These are phyloP conservation scores for Solanum ahanhuiri DNA, from an alignment of 257 asterid genomes.

Conservation along the genomic window DNA sequence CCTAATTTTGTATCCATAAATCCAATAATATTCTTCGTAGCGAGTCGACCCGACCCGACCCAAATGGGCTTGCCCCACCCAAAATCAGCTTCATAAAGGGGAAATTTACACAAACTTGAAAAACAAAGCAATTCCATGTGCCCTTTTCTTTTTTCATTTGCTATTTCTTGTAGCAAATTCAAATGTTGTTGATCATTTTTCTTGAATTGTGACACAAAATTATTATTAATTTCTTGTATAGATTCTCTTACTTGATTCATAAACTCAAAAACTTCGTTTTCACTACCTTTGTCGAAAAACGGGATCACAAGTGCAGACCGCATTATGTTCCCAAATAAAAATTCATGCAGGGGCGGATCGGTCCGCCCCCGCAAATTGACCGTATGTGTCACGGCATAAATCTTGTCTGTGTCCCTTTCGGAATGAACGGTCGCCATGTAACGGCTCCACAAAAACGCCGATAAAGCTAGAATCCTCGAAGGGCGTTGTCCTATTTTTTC, in stretches of 20 bases:
- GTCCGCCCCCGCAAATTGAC: neutral
- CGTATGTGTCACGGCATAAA: neutral
- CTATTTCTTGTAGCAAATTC: neutral
- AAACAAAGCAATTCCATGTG: neutral
- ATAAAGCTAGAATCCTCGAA: neutral
- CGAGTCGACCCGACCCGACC: neutral
- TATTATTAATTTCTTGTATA: neutral
- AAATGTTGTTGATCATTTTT: neutral
- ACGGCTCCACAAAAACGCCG: neutral
- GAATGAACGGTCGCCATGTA: neutral
- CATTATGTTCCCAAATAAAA: neutral
- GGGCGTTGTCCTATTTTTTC: neutral
- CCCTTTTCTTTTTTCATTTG: neutral
- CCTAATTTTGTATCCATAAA: conserved; percentile 11
- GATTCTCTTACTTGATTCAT: neutral
- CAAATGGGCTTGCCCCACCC: neutral
- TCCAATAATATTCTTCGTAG: neutral
- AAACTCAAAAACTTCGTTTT: neutral
- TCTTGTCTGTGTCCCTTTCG: neutral
- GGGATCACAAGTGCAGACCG: neutral
- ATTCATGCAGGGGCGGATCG: neutral
- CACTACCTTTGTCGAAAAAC: neutral
- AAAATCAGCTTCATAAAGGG: neutral
- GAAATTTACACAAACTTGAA: neutral
- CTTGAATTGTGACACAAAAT: neutral